Base-by-base conservation (phyloP, 2,329 filamentous ascomycete genomes). In the Exserohilum rostratum region DNA sequence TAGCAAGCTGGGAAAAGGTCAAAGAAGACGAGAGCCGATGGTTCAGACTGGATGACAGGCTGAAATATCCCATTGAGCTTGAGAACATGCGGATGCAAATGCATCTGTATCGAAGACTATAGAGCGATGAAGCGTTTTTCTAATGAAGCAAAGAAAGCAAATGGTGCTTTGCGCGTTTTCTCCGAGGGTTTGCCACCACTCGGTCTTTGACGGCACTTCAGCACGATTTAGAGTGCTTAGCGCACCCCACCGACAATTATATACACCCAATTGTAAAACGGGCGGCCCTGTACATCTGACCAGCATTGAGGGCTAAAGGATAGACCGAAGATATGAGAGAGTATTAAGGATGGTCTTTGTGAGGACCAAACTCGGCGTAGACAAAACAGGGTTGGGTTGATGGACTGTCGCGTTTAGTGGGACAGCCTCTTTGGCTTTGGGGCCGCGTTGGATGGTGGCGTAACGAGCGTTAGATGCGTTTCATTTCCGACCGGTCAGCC, bases 81-180 rank as follows among this genome's bases (percentile, higher is more conserved):
- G 93, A 98, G 78, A 91, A 97, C 71, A 96, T 97, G 93, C 86
- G 93, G 42, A 96, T 93, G 75, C 93, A 98, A 76, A 81, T 96
- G 65, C 92, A 97, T 78, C 71, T 97, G 13, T 98, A 96, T 49
- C 59, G 50, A 17, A 46, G 65, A 18, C 6, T 62, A 10, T 61
- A 55, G 22, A 42, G 10, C 5, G 10, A 6, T 11, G 22, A 7
- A 10, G 13, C 3, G 3, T 11, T 15, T 27, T 13, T n/a, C 22
- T 25, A 7, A 25, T 11, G 22, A n/a, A 15, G 25, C 13, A 18
- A 35, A 17, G n/a, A 13, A 35, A 17, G 27, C 10, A 29, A 6
- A 27, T 12, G n/a, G 39, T 22, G 13, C 22, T 5, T 27, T 3
- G 39, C 15, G 22, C 1, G 1, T 7, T 5, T 6, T 9, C 3